These are phyloP conservation scores for Lactarius indigo DNA, from an alignment of 768 basidiomycete genomes.

Conservation along the genomic window DNA sequence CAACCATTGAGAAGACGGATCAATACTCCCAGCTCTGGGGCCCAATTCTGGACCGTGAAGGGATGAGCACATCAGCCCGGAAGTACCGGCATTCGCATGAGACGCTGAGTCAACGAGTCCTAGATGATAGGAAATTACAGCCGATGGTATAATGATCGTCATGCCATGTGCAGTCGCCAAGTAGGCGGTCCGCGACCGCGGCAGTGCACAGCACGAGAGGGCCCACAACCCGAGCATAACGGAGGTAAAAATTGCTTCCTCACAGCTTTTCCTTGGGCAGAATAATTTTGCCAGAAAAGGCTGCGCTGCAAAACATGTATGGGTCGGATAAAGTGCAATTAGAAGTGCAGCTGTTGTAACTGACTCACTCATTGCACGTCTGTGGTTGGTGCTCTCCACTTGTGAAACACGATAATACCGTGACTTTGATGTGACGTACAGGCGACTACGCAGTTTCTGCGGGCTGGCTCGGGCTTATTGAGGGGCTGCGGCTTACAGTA, in stretches of 20 bases:
- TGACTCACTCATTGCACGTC: background rate
- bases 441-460: background rate
- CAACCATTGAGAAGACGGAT: background rate
- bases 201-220: background rate
- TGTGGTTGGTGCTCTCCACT: background rate
- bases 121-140: constrained; percentile 14
- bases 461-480: background rate
- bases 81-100: background rate
- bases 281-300: background rate
- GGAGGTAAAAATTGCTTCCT: background rate
- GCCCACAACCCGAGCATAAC: background rate
- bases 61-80: constrained; percentile 9
- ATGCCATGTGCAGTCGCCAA: background rate
- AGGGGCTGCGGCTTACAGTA: background rate
- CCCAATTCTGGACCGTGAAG: background rate
- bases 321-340: background rate
- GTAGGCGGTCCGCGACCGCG: background rate
- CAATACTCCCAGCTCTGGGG: background rate
- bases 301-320: background rate
- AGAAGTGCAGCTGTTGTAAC: background rate
- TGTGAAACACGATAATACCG: background rate
- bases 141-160: background rate
- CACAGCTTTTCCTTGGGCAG: background rate
- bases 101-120: constrained; percentile 3
- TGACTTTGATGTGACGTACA: background rate